These are phyloP conservation scores for Pyrrhoderma noxium DNA, from an alignment of 1,284 basidiomycete species.

Conservation along the genomic window DNA sequence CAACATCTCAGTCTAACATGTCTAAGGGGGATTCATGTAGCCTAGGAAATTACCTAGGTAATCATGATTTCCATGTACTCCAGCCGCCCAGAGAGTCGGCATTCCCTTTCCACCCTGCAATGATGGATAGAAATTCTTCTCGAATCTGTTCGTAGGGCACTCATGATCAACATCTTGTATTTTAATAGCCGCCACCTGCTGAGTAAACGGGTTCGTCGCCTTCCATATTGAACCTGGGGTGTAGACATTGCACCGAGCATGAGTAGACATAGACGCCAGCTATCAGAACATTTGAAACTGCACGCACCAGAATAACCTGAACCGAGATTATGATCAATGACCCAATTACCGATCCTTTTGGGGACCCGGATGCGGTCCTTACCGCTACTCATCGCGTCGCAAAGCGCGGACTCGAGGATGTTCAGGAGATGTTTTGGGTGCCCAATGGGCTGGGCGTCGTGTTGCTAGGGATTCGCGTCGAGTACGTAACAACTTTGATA, in stretches of 20 bases:
- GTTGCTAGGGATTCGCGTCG: too few relatives aligned
- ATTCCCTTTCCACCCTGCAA: constrained; percentile 68
- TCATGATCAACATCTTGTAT: constrained; percentile 58
- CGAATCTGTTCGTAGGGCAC: constrained; percentile 55
- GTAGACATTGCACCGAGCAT: background rate
- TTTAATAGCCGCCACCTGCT: constrained; percentile 60
- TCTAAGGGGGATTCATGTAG: background rate
- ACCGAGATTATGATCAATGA: constrained; percentile 17
- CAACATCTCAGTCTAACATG: background rate
- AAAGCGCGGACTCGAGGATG: too few relatives aligned
- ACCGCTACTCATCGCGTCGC: constrained; percentile 6
- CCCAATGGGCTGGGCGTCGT: too few relatives aligned
- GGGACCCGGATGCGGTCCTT: constrained; percentile 11
- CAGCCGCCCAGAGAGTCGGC: constrained; percentile 57
- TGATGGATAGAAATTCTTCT: constrained; percentile 49
- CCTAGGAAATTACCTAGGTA: constrained; percentile 35
- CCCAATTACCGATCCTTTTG: constrained; percentile 18
- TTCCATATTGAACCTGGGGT: constrained; percentile 66
- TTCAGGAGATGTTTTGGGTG: too few relatives aligned
- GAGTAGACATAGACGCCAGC: too few relatives aligned
- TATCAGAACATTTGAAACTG: too few relatives aligned
- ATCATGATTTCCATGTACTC: constrained; percentile 55
- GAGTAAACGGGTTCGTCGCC: constrained; percentile 48
- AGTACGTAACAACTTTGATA: too few relatives aligned
- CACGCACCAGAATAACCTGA: constrained; percentile 20